Evolutionary conservation across 1,139 yeast species (phyloP).

Genomic region (Kodamaea ohmeri): DNA sequence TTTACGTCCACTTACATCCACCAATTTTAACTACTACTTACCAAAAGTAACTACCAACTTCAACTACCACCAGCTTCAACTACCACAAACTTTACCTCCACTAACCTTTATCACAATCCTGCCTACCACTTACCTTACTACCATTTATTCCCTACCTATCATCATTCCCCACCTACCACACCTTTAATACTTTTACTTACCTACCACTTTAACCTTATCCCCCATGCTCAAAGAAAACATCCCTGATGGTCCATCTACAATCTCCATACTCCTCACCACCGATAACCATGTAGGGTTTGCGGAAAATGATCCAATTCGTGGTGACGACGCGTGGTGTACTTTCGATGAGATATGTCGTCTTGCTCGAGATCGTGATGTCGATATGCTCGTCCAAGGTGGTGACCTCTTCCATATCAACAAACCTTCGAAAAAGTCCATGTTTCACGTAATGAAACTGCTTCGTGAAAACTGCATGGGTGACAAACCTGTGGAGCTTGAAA

Average conservation of each 20-base stretch:
- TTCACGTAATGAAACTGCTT: conserved; percentile 74
- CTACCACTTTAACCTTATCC: neutral
- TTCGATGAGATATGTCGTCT: conserved; percentile 78
- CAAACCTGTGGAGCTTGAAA: conserved; percentile 80
- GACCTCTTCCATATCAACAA: conserved; percentile 89
- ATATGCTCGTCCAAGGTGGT: conserved; percentile 89
- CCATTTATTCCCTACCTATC: neutral
- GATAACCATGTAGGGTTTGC: conserved; percentile 96
- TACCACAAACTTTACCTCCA: too few relatives aligned
- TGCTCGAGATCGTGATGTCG: conserved; percentile 75
- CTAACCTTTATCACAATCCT: neutral
- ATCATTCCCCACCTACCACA: neutral
- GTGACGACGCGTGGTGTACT: conserved; percentile 85
- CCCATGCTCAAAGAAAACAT: conserved; percentile 6
- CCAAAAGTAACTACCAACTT: neutral
- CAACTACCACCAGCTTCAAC: neutral
- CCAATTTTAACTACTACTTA: too few relatives aligned
- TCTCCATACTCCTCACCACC: conserved; percentile 78
- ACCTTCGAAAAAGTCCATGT: conserved; percentile 83
- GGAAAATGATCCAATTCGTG: conserved; percentile 86
- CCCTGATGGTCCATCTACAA: conserved; percentile 53
- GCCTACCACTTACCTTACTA: too few relatives aligned
- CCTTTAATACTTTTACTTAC: neutral
- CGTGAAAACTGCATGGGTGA: conserved; percentile 80
- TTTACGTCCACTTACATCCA: too few relatives aligned